Base-by-base conservation (phyloP, 1,139 yeast genomes). In the Saccharomyces hybrid region DNA sequence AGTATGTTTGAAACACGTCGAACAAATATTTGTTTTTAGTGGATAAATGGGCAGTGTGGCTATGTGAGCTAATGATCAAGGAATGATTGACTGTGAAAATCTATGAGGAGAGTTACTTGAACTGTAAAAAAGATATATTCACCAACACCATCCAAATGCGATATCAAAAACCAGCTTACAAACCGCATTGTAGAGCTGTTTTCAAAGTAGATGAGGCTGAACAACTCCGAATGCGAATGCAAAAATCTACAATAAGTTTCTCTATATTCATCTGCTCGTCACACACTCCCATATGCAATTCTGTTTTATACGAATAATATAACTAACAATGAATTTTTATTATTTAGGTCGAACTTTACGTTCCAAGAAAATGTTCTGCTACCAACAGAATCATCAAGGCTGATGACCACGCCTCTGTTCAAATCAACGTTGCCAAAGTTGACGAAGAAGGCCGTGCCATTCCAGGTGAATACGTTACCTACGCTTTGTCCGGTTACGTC, bases 311-410 rank as follows among this genome's bases (percentile, higher is more conserved):
- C 23, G 23, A 20, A 3, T 20, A 20, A 20, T 20, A 20, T 20
- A 20, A 20, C n/a, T 16, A 6, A 32, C n/a, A 32, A n/a, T 6
- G 3, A n/a, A 32, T 16, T 38, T 16, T 16, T 11, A 16, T 38
- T 20, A 38, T 16, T 38, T 71, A 89, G 96, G 96, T 93, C 81
- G 99, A 95, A 85, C 91, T 93, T 81, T 93, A 93, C 96, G 96
- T 93, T 81, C 99, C 99, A 84, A 89, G 99, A 88, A 93, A 93
- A 85, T 93, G 99, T 85, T 93, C 98, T 81, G 99, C 99, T 76
- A 90, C 99, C 82, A 91, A 90, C 97, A 91, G 98, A 84, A 90
- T 95, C 83, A 91, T 93, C 85, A 90, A 89, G 85, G 95, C 99
- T 75, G 91, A 93, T 85, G 99, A 93, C 82, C 99, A 93, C 79